phyloP scores from a whole-genome alignment of 2,329 filamentous ascomycete genomes.

The Colletotrichum lini region DNA sequence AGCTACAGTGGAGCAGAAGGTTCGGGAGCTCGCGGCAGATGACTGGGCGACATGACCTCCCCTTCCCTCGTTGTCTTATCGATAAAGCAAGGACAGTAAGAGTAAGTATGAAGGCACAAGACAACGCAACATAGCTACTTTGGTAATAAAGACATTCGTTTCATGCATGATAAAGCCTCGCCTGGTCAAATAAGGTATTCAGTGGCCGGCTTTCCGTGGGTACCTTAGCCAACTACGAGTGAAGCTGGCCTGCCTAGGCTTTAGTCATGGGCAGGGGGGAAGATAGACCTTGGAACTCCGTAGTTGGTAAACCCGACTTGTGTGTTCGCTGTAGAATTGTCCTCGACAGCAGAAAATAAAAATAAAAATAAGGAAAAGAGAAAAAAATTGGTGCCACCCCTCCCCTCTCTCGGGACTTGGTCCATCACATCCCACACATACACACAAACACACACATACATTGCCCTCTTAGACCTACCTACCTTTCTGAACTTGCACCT shows the following conservation, averaged over 20 bases:
- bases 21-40: background rate
- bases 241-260: background rate
- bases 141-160: too few relatives aligned
- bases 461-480: background rate
- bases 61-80: background rate
- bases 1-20: conserved; percentile 10
- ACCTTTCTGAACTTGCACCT: background rate
- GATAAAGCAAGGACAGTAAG: background rate
- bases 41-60: background rate
- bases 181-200: background rate
- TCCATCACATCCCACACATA: background rate
- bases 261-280: background rate
- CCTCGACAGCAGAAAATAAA: conserved; percentile 1
- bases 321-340: background rate
- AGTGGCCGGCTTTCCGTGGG: background rate
- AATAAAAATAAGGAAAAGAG: background rate
- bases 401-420: background rate
- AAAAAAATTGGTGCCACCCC: conserved; percentile 1
- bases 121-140: too few relatives aligned
- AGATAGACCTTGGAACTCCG: background rate
- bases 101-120: background rate
- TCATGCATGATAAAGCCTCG: background rate
- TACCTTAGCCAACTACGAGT: background rate
- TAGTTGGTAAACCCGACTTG: background rate
- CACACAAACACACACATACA: background rate